A percentile compares a stretch with the other conserved stretches of the same genome.
These are phyloP conservation scores for Fraxinus nigra DNA, from an alignment of 305 asterid species.

Conservation along the genomic window DNA sequence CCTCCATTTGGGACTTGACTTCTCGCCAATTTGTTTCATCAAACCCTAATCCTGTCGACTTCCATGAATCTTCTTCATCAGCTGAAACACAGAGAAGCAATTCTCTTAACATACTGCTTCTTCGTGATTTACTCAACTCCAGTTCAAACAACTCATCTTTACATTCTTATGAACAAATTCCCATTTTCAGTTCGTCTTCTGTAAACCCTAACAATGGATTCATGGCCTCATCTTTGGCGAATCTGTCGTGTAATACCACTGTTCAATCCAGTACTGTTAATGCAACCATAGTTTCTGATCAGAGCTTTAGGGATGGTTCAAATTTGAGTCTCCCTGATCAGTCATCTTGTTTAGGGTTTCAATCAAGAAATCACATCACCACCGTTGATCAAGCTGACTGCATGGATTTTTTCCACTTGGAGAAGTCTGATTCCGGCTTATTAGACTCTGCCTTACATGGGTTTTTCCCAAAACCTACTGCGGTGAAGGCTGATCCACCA, in stretches of 20 bases:
- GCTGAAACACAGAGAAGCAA: neutral
- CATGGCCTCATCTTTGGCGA: constrained; percentile 11
- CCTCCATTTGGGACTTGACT: neutral
- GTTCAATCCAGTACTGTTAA: constrained; percentile 7
- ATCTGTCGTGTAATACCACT: constrained; percentile 18
- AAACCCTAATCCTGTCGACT: neutral
- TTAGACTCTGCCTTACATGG: constrained; percentile 65
- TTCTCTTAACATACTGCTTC: neutral
- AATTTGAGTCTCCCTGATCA: neutral
- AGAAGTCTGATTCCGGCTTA: constrained; percentile 66
- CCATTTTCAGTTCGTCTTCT: constrained; percentile 17
- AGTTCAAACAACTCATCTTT: constrained; percentile 21
- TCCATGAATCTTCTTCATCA: neutral
- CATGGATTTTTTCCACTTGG: constrained; percentile 55
- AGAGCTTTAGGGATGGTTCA: constrained; percentile 2
- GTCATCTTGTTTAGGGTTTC: neutral
- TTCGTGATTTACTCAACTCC: neutral
- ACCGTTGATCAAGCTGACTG: constrained; percentile 21
- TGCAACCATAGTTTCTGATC: constrained; percentile 10
- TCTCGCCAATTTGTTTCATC: neutral
- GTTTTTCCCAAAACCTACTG: constrained; percentile 66
- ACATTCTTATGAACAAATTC: constrained; percentile 21
- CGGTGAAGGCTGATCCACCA: constrained; percentile 21
- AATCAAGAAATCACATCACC: neutral
- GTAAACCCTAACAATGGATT: constrained; percentile 14